A percentile compares a stretch with the other conserved stretches of the same genome.
Conservation (phyloP, 2,329 filamentous ascomycete species). For the Apiospora rasikravindrae region DNA sequence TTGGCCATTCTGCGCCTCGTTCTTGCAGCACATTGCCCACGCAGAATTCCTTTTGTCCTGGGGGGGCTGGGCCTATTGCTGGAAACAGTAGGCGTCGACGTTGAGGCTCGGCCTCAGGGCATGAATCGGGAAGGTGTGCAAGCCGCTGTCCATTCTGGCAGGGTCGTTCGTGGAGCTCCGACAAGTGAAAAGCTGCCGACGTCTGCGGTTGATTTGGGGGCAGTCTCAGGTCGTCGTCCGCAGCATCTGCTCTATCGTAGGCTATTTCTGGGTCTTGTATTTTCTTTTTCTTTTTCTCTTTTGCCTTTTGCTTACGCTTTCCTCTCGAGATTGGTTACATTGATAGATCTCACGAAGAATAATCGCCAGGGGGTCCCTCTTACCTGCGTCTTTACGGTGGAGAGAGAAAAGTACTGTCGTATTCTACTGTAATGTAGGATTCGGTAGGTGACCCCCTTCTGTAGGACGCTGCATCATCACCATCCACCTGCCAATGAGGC, state of each 20-base stretch:
- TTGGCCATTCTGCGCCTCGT: neutral
- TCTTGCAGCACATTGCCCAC: neutral
- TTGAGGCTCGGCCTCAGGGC: neutral
- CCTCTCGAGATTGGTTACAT: neutral
- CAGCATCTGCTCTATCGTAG: neutral
- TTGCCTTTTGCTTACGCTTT: neutral
- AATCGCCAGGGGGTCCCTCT: neutral
- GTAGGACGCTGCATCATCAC: neutral
- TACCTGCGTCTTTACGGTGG: neutral
- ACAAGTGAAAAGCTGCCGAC: neutral
- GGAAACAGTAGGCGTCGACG: neutral
- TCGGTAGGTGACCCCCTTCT: neutral
- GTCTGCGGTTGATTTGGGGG: neutral
- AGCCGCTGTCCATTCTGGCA: neutral
- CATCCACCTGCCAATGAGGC: neutral
- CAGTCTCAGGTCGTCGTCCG: neutral
- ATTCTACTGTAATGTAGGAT: neutral
- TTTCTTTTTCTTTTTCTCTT: neutral
- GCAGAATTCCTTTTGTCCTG: neutral
- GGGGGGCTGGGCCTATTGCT: neutral
- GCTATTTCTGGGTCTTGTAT: neutral
- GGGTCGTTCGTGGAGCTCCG: neutral
- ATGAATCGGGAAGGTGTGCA: conserved; percentile 5
- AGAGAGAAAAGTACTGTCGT: neutral
- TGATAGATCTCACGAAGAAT: neutral